Conservation (phyloP, 2,329 filamentous ascomycete species). For the Hyphodiscus sp. region DNA sequence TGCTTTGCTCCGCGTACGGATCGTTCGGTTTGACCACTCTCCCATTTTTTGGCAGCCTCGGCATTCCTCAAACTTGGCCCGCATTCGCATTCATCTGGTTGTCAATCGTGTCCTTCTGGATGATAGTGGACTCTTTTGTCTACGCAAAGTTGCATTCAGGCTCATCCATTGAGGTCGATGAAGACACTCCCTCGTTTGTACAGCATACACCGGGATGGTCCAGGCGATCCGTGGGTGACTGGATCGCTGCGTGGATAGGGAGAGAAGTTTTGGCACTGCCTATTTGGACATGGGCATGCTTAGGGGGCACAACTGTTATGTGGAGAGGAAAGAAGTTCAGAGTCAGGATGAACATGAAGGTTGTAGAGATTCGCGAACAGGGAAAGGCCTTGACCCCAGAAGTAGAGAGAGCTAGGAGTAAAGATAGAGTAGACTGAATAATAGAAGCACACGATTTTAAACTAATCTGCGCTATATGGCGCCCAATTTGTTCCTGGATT, state of each 20-base stretch:
- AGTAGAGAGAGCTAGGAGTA: slow-evolving; percentile 18
- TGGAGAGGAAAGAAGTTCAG: slow-evolving; percentile 83
- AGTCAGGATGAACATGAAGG: slow-evolving; percentile 79
- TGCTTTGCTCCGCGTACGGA: slow-evolving; percentile 76
- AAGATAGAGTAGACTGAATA: slow-evolving; percentile 23
- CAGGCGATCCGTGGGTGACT: slow-evolving; percentile 57
- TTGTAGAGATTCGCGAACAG: slow-evolving; percentile 43
- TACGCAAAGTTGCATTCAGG: slow-evolving; percentile 71
- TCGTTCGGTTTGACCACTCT: slow-evolving; percentile 73
- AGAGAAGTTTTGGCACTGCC: slow-evolving; percentile 78
- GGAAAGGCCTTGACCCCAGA: slow-evolving; percentile 6
- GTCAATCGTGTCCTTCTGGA: slow-evolving; percentile 62
- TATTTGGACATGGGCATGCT: slow-evolving; percentile 85
- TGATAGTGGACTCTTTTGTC: slow-evolving; percentile 64
- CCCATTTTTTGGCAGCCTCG: slow-evolving; percentile 51
- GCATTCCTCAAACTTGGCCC: slow-evolving; percentile 59
- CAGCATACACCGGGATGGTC: slow-evolving; percentile 49
- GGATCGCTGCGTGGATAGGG: slow-evolving; percentile 77
- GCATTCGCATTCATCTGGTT: slow-evolving; percentile 62
- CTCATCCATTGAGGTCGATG: slow-evolving; percentile 62
- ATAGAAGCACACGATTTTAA: not conserved
- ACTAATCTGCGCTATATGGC: too few species aligned
- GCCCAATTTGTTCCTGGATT: too few species aligned
- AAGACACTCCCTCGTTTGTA: slow-evolving; percentile 70
- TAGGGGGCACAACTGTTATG: slow-evolving; percentile 77